Percentiles rank a stretch among this genome's conserved stretches.
Evolutionary conservation across 495 filamentous ascomycete species (phyloP).

Genomic region (Chaetomium fimeti): DNA sequence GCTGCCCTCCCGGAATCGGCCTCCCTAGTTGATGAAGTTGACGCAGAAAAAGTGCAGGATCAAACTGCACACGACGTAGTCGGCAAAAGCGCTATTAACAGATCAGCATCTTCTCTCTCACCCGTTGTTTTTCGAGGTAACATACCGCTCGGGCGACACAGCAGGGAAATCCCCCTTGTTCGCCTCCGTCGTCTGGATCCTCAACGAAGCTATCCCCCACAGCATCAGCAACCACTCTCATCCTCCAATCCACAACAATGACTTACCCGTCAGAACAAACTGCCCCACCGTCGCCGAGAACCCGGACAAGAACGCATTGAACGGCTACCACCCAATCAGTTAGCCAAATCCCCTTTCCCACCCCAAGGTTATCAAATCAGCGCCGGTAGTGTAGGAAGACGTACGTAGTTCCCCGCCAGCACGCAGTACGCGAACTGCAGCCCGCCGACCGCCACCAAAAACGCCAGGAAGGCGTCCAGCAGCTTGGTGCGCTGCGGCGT

Average conservation of each 20-base stretch:
- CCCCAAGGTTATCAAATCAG: neutral
- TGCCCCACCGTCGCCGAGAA: constrained; percentile 95
- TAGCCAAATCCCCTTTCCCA: neutral
- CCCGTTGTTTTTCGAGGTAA: neutral
- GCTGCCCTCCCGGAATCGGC: neutral
- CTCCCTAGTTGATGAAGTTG: constrained; percentile 89
- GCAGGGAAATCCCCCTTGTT: constrained; percentile 68
- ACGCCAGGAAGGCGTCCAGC: constrained; percentile 87
- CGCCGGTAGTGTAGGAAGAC: constrained; percentile 37
- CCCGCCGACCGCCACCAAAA: constrained; percentile 78
- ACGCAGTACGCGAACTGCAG: constrained; percentile 94
- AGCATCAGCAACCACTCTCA: constrained; percentile 11
- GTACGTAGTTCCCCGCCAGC: constrained; percentile 89
- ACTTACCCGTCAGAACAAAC: constrained; percentile 85
- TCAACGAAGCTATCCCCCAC: constrained; percentile 59
- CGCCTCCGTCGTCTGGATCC: constrained; percentile 84
- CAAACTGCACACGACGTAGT: constrained; percentile 91
- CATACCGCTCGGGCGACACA: constrained; percentile 69
- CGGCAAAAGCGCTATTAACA: constrained; percentile 78
- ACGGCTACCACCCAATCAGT: constrained; percentile 60
- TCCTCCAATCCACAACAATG: neutral
- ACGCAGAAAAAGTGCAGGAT: constrained; percentile 99
- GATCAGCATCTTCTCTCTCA: constrained; percentile 13
- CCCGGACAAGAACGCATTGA: constrained; percentile 96
- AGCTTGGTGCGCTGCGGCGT: constrained; percentile 92